Percentiles rank a stretch among this genome's conserved stretches.
phyloP scores from a whole-genome alignment of 2,329 filamentous ascomycete genomes.

The Gnomoniopsis smithogilvyi region DNA sequence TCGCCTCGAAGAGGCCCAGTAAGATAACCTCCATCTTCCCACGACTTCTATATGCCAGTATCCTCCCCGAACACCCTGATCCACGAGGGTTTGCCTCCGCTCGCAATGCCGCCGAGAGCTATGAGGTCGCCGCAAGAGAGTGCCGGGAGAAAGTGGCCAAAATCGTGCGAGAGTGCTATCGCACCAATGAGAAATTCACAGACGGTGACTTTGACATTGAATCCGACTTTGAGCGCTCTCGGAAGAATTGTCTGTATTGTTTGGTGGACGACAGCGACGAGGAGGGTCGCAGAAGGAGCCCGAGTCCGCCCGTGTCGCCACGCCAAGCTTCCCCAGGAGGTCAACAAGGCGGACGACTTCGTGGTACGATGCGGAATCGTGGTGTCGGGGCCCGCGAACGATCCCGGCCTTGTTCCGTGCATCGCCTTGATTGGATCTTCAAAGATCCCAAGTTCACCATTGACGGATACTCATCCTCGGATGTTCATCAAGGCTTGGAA shows the following conservation, averaged over 20 bases:
- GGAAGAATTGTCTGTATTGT: conserved; percentile 35
- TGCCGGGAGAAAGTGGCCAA: conserved; percentile 38
- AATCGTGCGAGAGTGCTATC: conserved; percentile 38
- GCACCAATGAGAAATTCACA: conserved; percentile 43
- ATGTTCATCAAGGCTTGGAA: conserved; percentile 42
- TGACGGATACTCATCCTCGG: conserved; percentile 37
- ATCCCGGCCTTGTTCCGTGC: conserved; percentile 35
- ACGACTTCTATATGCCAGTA: conserved; percentile 34
- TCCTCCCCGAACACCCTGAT: conserved; percentile 25
- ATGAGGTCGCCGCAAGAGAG: conserved; percentile 37
- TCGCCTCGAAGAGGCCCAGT: conserved; percentile 37
- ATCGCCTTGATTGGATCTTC: conserved; percentile 42
- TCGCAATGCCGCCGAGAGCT: conserved; percentile 38
- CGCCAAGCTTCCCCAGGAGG: no score
- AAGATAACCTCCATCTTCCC: conserved; percentile 44
- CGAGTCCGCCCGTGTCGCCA: neutral
- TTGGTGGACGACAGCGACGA: conserved; percentile 14
- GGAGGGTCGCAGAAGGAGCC: neutral
- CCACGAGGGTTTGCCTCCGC: conserved; percentile 26
- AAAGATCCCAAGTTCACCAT: conserved; percentile 37
- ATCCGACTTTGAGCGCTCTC: conserved; percentile 25
- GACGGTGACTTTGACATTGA: conserved; percentile 44
- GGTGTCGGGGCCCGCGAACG: conserved; percentile 16
- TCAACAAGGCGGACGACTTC: no score
- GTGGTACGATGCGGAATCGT: neutral